phyloP scores from a whole-genome alignment of 2,329 filamentous ascomycete species.

The Geosmithia putterillii region DNA sequence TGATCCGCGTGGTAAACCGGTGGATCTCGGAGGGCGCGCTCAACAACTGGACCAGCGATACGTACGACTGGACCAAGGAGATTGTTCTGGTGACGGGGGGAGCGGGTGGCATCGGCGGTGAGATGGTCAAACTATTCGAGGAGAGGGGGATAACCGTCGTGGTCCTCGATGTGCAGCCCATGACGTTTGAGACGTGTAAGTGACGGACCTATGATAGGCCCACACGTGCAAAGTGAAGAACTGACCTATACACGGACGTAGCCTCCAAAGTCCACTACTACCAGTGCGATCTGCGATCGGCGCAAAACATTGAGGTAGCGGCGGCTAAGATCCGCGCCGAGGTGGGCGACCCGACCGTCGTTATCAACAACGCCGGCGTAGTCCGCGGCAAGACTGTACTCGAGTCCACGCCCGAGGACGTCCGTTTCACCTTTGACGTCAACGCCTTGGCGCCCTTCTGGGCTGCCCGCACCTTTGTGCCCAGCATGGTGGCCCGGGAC shows the following conservation, averaged over 20 bases:
- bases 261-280: constrained; percentile 50
- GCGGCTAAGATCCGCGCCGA: constrained; percentile 39
- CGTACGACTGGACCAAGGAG: constrained; percentile 55
- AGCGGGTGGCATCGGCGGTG: constrained; percentile 58
- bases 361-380: constrained; percentile 63
- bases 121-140: constrained; percentile 53
- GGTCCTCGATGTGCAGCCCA: constrained; percentile 55
- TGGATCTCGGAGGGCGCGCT: constrained; percentile 19
- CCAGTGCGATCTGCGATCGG: constrained; percentile 56
- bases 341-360: constrained; percentile 53
- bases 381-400: constrained; percentile 50
- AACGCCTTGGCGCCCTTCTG: constrained; percentile 58
- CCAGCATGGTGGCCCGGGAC: constrained; percentile 47
- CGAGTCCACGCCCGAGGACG: constrained; percentile 39
- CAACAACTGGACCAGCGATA: constrained; percentile 23
- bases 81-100: constrained; percentile 66
- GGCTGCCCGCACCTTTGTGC: constrained; percentile 55
- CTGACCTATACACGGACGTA: neutral
- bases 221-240: neutral
- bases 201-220: constrained; percentile 3
- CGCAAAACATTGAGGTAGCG: constrained; percentile 35
- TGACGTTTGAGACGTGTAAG: constrained; percentile 39
- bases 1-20: constrained; percentile 13
- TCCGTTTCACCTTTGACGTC: constrained; percentile 58
- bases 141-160: constrained; percentile 54